A percentile compares a stretch with the other conserved stretches of the same genome.
Evolutionary conservation across 164 flowering plant genomes (phyloP).

Genomic region (Platanus orientalis): DNA sequence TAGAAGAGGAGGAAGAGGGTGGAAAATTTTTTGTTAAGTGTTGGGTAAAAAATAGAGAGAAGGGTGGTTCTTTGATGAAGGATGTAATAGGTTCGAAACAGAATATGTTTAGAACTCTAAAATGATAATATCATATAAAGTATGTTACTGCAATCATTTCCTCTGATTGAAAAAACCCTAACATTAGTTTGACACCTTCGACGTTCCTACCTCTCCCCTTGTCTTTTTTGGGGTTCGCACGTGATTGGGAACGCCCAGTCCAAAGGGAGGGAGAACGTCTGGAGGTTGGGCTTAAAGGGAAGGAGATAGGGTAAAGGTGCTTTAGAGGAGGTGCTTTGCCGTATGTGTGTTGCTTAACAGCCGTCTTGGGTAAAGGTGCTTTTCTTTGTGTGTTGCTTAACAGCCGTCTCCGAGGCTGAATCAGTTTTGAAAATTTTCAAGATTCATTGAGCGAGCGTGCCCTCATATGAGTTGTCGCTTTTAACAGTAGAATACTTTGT

Average conservation of each 20-base stretch:
- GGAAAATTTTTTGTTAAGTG: background rate
- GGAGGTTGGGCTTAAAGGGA: background rate
- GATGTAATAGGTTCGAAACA: background rate
- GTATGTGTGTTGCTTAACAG: conserved; percentile 7
- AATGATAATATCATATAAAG: background rate
- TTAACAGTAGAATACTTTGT: too few relatives aligned
- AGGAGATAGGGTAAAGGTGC: background rate
- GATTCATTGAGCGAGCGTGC: too few relatives aligned
- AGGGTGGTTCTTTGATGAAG: background rate
- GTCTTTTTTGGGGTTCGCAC: conserved; percentile 1
- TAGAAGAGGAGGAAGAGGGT: conserved; percentile 6
- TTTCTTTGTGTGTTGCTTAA: too few relatives aligned
- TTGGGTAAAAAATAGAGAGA: background rate
- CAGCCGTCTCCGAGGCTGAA: too few relatives aligned
- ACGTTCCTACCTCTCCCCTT: conserved; percentile 10
- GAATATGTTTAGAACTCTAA: conserved; percentile 20
- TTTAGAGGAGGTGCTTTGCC: too few relatives aligned
- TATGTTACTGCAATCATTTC: conserved; percentile 35
- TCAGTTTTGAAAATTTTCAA: too few relatives aligned
- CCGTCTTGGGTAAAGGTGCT: too few relatives aligned
- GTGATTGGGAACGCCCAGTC: background rate
- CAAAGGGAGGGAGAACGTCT: background rate
- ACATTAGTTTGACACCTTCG: conserved; percentile 14
- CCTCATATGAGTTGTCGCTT: too few relatives aligned
- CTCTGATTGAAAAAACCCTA: conserved; percentile 19